Base-by-base conservation (phyloP, 2,329 filamentous ascomycete species). In the Aaosphaeria arxii region DNA sequence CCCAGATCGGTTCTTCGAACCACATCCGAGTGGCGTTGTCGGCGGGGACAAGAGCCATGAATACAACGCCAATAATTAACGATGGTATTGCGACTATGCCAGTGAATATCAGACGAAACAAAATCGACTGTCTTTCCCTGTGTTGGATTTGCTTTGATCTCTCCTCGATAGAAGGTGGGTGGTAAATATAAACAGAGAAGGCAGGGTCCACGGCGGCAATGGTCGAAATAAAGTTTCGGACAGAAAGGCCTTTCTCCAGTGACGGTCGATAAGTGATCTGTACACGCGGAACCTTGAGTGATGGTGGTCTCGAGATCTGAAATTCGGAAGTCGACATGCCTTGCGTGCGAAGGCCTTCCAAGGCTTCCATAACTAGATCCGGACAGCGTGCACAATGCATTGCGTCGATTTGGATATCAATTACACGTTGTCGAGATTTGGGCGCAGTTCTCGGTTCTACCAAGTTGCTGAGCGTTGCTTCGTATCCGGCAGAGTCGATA, bases 1-100 rank as follows among this genome's bases (percentile, higher is more conserved):
- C 83, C 55, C 79, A 81, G 75, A 89, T 86, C 0, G 84, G 82
- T 52, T 78, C 33, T 4, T 36, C 33, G 13, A 36, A 36, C 33
- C 33, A 36, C 33, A 36, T 36, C 33, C 13, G 9, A 11, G 33
- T 36, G 33, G 33, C 33, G 4, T 36, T 13, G 33, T 36, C 4
- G 9, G 9, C 13, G 2, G 33, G 33, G 4, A 36, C 33, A 9
- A 36, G 13, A 13, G 33, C 33, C 33, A 36, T 36, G 13, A 11
- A 36, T 36, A 36, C 33, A 36, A 36, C 33, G 3, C 33, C 33
- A 36, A 36, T 36, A 11, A 36, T 36, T 3, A 36, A 36, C 13
- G 33, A 36, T 36, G 33, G 33, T 2, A 36, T 36, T 4, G 33
- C 33, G 33, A 36, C 33, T 36, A 36, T 36, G 9, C 33, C 33